These are phyloP conservation scores for Fraxinus baroniana DNA, from an alignment of 305 asterid species.

Conservation along the genomic window DNA sequence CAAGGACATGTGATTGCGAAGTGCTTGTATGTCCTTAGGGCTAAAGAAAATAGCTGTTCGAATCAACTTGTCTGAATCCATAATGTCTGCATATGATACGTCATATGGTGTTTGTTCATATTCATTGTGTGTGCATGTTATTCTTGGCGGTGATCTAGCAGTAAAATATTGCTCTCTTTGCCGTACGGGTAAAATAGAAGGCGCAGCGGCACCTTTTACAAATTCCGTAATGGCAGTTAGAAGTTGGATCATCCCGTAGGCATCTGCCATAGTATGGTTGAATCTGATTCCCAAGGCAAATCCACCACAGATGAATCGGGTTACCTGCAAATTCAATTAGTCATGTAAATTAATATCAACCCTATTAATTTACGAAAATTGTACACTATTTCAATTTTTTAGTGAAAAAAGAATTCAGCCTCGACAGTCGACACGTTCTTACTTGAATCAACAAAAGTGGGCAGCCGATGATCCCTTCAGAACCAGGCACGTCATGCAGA, in stretches of 20 bases:
- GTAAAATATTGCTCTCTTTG: not conserved
- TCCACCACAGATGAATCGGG: conserved; percentile 20
- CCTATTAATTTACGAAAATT: no score
- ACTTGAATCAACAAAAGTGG: conserved; percentile 29
- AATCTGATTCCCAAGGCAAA: not conserved
- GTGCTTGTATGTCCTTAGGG: conserved; percentile 10
- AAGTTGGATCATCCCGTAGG: not conserved
- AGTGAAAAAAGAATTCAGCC: not conserved
- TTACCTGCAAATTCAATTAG: conserved; percentile 2
- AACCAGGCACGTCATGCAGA: conserved; percentile 9
- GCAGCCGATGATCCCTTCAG: not conserved
- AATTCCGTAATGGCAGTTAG: conserved; percentile 8
- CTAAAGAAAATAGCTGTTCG: conserved; percentile 1
- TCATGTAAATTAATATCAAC: no score
- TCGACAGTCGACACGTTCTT: not conserved
- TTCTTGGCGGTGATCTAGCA: not conserved
- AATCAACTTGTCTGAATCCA: not conserved
- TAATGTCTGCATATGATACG: not conserved
- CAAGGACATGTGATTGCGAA: not conserved
- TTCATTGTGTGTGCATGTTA: not conserved
- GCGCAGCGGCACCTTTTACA: not conserved
- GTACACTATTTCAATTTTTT: no score
- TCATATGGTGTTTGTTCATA: not conserved
- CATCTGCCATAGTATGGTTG: conserved; percentile 17
- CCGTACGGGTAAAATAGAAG: conserved; percentile 12